Evolutionary conservation across 768 basidiomycete genomes (phyloP).

Genomic region (Sistotremastrum niveocremeum): DNA sequence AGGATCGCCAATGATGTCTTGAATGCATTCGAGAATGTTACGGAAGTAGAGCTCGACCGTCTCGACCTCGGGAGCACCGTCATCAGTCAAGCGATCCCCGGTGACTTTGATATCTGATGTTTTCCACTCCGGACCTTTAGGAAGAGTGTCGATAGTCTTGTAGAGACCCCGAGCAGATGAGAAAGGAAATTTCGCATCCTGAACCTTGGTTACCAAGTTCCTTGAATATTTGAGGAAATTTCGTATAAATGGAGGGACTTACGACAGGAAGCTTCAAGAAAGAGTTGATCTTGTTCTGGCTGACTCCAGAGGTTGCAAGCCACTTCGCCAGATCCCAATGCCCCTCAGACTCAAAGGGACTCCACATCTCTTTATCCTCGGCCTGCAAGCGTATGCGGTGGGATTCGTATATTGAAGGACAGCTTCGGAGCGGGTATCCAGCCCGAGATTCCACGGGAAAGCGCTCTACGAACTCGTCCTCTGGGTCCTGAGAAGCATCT

Average conservation of each 20-base stretch:
- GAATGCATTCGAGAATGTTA: slow-evolving; percentile 4
- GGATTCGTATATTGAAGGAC: too few relatives aligned
- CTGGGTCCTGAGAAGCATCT: too few relatives aligned
- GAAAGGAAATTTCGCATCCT: too few relatives aligned
- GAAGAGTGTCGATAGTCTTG: slow-evolving; percentile 16
- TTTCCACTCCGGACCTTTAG: slow-evolving; percentile 13
- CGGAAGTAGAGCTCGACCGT: slow-evolving; percentile 1
- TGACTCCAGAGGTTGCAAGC: slow-evolving; percentile 15
- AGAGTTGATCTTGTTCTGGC: slow-evolving; percentile 16
- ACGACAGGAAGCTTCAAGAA: slow-evolving; percentile 20
- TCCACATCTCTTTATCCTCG: neutral
- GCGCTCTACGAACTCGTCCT: too few relatives aligned
- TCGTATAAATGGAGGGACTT: slow-evolving; percentile 1
- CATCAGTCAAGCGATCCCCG: slow-evolving; percentile 8
- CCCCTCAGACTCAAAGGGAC: slow-evolving; percentile 18
- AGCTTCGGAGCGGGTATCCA: too few relatives aligned
- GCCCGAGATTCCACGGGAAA: too few relatives aligned
- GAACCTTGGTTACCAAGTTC: too few relatives aligned
- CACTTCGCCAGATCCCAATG: slow-evolving; percentile 23
- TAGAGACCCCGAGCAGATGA: slow-evolving; percentile 4
- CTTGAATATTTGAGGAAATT: too few relatives aligned
- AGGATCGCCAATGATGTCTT: slow-evolving; percentile 8
- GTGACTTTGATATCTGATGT: slow-evolving; percentile 10
- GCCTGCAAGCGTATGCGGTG: too few relatives aligned
- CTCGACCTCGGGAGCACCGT: slow-evolving; percentile 1